These are phyloP conservation scores for Musa balbisiana DNA, from an alignment of 202 grass and related monocot genomes.

Conservation along the genomic window DNA sequence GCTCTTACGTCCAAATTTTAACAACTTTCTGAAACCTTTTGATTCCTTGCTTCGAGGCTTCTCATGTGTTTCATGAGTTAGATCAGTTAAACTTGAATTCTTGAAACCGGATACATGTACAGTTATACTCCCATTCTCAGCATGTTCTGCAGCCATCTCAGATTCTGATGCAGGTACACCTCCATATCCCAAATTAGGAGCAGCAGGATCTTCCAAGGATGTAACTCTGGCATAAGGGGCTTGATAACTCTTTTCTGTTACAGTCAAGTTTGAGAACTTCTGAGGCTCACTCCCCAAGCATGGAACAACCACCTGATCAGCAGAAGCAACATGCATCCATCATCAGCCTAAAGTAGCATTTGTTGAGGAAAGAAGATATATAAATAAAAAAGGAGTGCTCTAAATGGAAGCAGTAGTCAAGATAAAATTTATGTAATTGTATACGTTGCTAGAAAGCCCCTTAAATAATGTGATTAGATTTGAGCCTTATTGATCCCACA, in stretches of 20 bases:
- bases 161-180: conserved; percentile 28
- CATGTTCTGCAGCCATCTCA: conserved; percentile 26
- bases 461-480: not conserved
- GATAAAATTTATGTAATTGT: not conserved
- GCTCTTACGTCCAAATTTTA: conserved; percentile 87
- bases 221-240: conserved; percentile 65
- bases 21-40: conserved; percentile 79
- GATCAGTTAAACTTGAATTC: conserved; percentile 22
- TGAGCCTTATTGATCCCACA: no score
- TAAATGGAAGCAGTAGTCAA: not conserved
- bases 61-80: conserved; percentile 36
- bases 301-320: conserved; percentile 43
- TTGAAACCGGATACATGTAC: conserved; percentile 28
- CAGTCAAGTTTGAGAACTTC: conserved; percentile 16
- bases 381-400: not conserved
- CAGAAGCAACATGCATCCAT: conserved; percentile 21
- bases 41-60: conserved; percentile 67
- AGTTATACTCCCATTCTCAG: conserved; percentile 33
- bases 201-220: conserved; percentile 53
- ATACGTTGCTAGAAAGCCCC: not conserved
- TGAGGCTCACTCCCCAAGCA: conserved; percentile 37
- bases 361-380: not conserved
- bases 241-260: conserved; percentile 43
- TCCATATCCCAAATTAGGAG: conserved; percentile 15
- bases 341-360: conserved; percentile 3